Percentiles rank a stretch among this genome's conserved stretches.
Evolutionary conservation across 2,329 filamentous ascomycete species (phyloP).

Genomic region (Penicillium janthinellum): DNA sequence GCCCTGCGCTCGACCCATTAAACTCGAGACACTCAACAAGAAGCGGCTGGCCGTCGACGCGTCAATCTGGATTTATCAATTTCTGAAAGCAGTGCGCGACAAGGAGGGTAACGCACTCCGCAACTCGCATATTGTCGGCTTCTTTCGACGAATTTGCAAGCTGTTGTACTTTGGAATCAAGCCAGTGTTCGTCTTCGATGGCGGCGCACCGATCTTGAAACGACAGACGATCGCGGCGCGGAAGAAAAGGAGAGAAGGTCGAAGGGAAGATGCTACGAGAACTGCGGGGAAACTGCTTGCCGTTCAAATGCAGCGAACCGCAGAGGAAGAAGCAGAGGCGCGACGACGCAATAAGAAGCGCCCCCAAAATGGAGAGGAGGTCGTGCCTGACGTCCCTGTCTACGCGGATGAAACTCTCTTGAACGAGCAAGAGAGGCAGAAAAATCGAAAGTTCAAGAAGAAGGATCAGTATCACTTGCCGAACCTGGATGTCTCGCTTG

Average conservation of each 20-base stretch:
- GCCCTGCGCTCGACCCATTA: conserved; percentile 92
- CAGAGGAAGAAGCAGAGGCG: conserved; percentile 75
- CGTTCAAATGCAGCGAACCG: conserved; percentile 88
- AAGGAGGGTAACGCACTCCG: conserved; percentile 96
- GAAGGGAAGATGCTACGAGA: conserved; percentile 86
- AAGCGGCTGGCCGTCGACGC: conserved; percentile 97
- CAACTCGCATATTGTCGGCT: conserved; percentile 94
- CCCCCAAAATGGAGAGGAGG: conserved; percentile 61
- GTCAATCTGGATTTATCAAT: conserved; percentile 99
- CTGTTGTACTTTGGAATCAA: conserved; percentile 94
- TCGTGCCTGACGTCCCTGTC: conserved; percentile 71
- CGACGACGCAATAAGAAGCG: conserved; percentile 57
- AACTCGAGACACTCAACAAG: conserved; percentile 92
- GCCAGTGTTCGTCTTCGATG: conserved; percentile 97
- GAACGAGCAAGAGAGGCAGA: conserved; percentile 71
- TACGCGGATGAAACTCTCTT: conserved; percentile 91
- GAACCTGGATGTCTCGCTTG: conserved; percentile 74
- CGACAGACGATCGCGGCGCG: conserved; percentile 82
- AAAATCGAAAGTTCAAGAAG: conserved; percentile 78
- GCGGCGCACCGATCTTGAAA: conserved; percentile 87
- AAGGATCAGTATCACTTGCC: conserved; percentile 95
- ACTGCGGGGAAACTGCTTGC: conserved; percentile 91
- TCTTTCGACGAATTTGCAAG: conserved; percentile 98
- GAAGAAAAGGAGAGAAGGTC: conserved; percentile 78
- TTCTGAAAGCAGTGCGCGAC: conserved; percentile 96